Evolutionary conservation across 768 basidiomycete species (phyloP), one percentile per base, ranked within the genome.

Genomic region (Cyathus striatus): DNA sequence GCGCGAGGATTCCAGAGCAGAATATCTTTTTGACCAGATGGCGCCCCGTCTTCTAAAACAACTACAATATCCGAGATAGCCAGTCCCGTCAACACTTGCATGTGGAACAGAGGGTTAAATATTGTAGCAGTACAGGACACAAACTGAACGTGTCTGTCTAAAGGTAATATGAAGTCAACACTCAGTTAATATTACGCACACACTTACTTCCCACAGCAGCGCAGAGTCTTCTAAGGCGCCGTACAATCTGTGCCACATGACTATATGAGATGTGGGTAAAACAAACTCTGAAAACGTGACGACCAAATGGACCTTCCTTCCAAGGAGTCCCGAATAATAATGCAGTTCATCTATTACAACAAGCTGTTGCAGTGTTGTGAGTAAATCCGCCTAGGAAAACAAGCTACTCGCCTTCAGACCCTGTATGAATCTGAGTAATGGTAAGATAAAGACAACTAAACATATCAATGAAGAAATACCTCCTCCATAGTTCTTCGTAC

Each of bases 51-150:
- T 48, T 85, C 74, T 1, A 78, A 83, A 42, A 95, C 65, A 4
- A 78, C 80, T 43, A 79, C 75, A 10, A 90, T 70, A 33, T 86
- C 70, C 61, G 79, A 40, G 9, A 70, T 62, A 23, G 77, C 65
- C 4, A 92, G 62, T 17, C 84, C 85, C 51, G 90, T 87, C 34
- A 95, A 74, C 25, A 70, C 75, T 45, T 67, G 69, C 89, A 94
- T 92, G 51, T 92, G 86, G 42, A 74, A 62, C 26, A 64, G 61
- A 5, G 91, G 89, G 47, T 89, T 85, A 4, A 81, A 68, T 34
- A 95, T 83, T 0, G 91, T 95, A 25, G 91, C 91, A 47, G 87
- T 91, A 55, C 91, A 94, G 10, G 90, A 91, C 5, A 94, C 77
- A 54, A 89, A 91, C 14, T 66, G 73, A 2, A 74, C 55, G 0